Evolutionary conservation across 2,329 filamentous ascomycete genomes (phyloP).

Genomic region (Xylaria sp.): DNA sequence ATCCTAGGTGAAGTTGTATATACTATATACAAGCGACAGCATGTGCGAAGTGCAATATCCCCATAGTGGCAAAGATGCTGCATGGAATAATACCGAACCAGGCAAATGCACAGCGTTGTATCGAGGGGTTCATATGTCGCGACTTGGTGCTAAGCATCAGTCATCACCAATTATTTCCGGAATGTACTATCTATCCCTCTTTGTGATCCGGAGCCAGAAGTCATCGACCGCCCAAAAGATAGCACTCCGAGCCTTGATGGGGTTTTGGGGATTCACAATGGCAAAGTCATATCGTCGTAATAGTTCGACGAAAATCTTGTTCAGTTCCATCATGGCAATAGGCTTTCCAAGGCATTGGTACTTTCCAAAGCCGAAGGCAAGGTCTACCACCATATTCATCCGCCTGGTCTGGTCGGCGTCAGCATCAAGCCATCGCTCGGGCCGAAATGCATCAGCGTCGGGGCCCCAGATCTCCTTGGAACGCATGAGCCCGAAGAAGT

Average conservation of each 20-base stretch:
- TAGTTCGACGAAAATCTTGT: conserved; percentile 55
- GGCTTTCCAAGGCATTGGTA: conserved; percentile 56
- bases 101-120: neutral
- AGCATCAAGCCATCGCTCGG: conserved; percentile 57
- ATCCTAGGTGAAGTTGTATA: neutral
- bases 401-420: conserved; percentile 45
- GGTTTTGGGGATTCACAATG: conserved; percentile 40
- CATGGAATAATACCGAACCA: neutral
- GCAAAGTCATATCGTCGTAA: conserved; percentile 43
- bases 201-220: conserved; percentile 44
- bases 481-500: conserved; percentile 53
- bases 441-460: conserved; percentile 53
- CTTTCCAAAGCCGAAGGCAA: conserved; percentile 55
- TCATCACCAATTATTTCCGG: neutral
- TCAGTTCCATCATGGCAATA: conserved; percentile 58
- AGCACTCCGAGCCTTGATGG: conserved; percentile 39
- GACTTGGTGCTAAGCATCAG: neutral
- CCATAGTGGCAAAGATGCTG: neutral
- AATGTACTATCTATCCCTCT: neutral
- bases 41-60: neutral
- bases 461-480: conserved; percentile 51
- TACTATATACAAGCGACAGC: neutral
- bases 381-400: conserved; percentile 52
- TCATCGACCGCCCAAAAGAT: conserved; percentile 44
- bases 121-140: neutral